These are phyloP conservation scores for Sphaerulina musiva DNA, from an alignment of 2,329 filamentous ascomycete species.

Conservation along the genomic window DNA sequence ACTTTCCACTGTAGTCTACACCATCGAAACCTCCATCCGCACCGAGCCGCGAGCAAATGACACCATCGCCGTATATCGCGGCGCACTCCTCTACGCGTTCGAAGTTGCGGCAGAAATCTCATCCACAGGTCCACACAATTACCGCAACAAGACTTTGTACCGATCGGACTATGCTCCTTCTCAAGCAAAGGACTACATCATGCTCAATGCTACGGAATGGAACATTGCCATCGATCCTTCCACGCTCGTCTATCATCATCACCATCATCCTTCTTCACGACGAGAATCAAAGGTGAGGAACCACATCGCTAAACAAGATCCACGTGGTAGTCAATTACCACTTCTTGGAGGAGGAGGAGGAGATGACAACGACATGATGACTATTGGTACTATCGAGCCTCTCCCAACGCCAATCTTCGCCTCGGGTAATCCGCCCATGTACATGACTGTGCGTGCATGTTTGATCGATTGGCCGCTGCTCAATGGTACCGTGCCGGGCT, in stretches of 20 bases:
- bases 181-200: slow-evolving; percentile 27
- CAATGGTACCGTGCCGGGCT: slow-evolving; percentile 28
- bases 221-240: slow-evolving; percentile 35
- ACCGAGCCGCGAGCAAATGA: slow-evolving; percentile 38
- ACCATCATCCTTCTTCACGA: background rate
- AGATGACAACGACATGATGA: background rate
- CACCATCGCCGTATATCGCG: slow-evolving; percentile 34
- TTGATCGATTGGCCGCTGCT: slow-evolving; percentile 34
- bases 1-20: slow-evolving; percentile 32
- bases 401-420: slow-evolving; percentile 33
- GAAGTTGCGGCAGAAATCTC: slow-evolving; percentile 26
- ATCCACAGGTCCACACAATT: slow-evolving; percentile 20
- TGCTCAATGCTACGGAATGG: slow-evolving; percentile 32
- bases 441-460: slow-evolving; percentile 32
- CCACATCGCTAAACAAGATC: too few relatives aligned
- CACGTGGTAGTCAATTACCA: too few relatives aligned
- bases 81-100: slow-evolving; percentile 36
- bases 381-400: background rate
- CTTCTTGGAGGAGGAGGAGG: too few relatives aligned
- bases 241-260: slow-evolving; percentile 21
- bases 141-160: slow-evolving; percentile 10
- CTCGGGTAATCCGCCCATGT: slow-evolving; percentile 28
- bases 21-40: slow-evolving; percentile 31
- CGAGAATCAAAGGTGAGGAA: too few relatives aligned
- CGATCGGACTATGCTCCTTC: slow-evolving; percentile 19